phyloP scores from a whole-genome alignment of 306 rosid genomes.

The Elaeagnus macrophylla region DNA sequence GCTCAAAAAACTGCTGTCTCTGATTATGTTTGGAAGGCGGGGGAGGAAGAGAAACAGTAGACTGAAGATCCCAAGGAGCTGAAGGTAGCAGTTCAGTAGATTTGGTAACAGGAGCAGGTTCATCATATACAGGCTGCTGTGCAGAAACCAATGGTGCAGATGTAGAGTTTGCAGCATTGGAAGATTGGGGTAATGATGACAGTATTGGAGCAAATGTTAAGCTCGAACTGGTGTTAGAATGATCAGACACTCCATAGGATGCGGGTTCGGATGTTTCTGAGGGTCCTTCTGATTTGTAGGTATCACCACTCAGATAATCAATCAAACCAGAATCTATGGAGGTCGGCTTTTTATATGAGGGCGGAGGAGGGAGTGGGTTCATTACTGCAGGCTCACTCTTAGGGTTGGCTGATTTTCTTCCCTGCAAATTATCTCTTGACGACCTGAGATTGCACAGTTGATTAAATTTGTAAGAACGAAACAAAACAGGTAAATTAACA shows the following conservation, averaged over 20 bases:
- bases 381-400: conserved; percentile 31
- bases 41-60: conserved; percentile 54
- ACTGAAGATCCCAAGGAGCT: conserved; percentile 59
- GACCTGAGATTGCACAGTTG: conserved; percentile 45
- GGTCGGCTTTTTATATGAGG: conserved; percentile 60
- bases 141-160: conserved; percentile 31
- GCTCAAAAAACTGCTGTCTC: conserved; percentile 74
- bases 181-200: conserved; percentile 29
- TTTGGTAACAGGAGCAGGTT: conserved; percentile 43
- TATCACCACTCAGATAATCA: conserved; percentile 89
- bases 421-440: conserved; percentile 42
- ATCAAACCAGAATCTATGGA: conserved; percentile 42
- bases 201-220: conserved; percentile 22
- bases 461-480: not conserved
- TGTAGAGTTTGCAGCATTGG: conserved; percentile 25
- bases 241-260: conserved; percentile 30
- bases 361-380: conserved; percentile 75
- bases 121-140: conserved; percentile 60
- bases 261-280: conserved; percentile 30
- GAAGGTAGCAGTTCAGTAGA: conserved; percentile 54
- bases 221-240: conserved; percentile 33
- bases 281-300: conserved; percentile 53
- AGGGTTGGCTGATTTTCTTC: conserved; percentile 46
- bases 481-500: not conserved
- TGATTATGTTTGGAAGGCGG: conserved; percentile 69